Evolutionary conservation across 495 filamentous ascomycete genomes (phyloP).

Genomic region (Echria macrotheca): DNA sequence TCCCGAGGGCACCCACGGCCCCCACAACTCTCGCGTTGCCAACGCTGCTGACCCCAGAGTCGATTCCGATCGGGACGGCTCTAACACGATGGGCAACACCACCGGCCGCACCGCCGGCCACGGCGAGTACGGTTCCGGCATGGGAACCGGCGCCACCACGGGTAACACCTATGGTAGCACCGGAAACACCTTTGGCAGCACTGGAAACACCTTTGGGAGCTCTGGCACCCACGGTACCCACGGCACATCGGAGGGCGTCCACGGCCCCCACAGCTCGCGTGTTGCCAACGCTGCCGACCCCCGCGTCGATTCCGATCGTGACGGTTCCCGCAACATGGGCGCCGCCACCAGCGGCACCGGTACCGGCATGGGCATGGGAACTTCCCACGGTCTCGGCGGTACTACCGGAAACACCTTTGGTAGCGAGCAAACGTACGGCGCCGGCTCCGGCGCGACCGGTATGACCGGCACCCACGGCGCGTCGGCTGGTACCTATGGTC

Average conservation of each 20-base stretch:
- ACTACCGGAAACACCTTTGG: not conserved
- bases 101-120: constrained; percentile 17
- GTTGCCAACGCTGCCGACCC: constrained; percentile 47
- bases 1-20: constrained; percentile 39
- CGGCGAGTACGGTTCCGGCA: constrained; percentile 31
- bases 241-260: constrained; percentile 16
- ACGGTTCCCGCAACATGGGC: constrained; percentile 16
- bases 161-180: constrained; percentile 16
- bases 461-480: constrained; percentile 25
- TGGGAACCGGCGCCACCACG: constrained; percentile 18
- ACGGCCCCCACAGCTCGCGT: constrained; percentile 48
- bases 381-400: not conserved
- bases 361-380: constrained; percentile 16
- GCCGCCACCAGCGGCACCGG: too few species aligned
- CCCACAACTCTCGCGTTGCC: constrained; percentile 28
- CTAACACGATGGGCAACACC: constrained; percentile 23
- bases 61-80: constrained; percentile 38
- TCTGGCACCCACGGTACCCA: constrained; percentile 16
- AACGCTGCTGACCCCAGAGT: constrained; percentile 48
- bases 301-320: constrained; percentile 22
- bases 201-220: constrained; percentile 21
- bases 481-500: constrained; percentile 30
- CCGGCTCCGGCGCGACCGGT: constrained; percentile 29
- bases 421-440: too few species aligned
- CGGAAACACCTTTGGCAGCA: constrained; percentile 23